phyloP scores from a whole-genome alignment of 2,329 filamentous ascomycete genomes.

The Exserohilum rostratum region DNA sequence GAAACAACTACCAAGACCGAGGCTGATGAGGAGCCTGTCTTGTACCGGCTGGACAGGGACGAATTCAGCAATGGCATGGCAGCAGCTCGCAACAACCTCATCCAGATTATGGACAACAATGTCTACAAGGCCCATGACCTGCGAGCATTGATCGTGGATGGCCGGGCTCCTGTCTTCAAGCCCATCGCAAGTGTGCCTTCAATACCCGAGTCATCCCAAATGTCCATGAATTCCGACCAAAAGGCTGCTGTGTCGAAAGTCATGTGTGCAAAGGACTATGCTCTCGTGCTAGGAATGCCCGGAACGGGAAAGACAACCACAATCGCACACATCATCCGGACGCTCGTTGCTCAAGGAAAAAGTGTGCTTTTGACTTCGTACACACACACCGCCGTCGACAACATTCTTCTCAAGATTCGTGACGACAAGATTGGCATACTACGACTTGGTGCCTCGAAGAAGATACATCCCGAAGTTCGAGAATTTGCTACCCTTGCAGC shows the following conservation, averaged over 20 bases:
- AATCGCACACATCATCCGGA: slow-evolving; percentile 94
- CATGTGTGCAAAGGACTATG: slow-evolving; percentile 94
- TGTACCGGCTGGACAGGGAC: slow-evolving; percentile 92
- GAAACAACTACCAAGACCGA: slow-evolving; percentile 33
- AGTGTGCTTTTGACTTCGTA: slow-evolving; percentile 93
- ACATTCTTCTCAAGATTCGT: slow-evolving; percentile 91
- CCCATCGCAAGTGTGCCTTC: slow-evolving; percentile 66
- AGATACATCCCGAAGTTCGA: slow-evolving; percentile 86
- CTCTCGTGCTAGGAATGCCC: slow-evolving; percentile 96
- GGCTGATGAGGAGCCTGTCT: slow-evolving; percentile 61
- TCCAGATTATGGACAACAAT: slow-evolving; percentile 86
- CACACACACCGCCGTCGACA: slow-evolving; percentile 97
- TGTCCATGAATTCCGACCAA: slow-evolving; percentile 85
- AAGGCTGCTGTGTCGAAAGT: slow-evolving; percentile 87
- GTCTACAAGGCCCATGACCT: slow-evolving; percentile 73
- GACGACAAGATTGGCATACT: slow-evolving; percentile 78
- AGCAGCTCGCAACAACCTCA: slow-evolving; percentile 87
- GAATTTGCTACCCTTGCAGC: slow-evolving; percentile 82
- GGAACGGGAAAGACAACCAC: slow-evolving; percentile 98
- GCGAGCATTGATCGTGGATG: slow-evolving; percentile 80
- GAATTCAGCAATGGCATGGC: slow-evolving; percentile 99
- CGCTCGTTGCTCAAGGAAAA: slow-evolving; percentile 85
- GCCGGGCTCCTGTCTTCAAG: slow-evolving; percentile 75
- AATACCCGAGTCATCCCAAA: slow-evolving; percentile 59
- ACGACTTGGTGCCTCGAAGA: slow-evolving; percentile 82